Percentiles rank a stretch among this genome's conserved stretches.
Evolutionary conservation across 257 asterid species (phyloP).

Genomic region (Primulina tabacum): DNA sequence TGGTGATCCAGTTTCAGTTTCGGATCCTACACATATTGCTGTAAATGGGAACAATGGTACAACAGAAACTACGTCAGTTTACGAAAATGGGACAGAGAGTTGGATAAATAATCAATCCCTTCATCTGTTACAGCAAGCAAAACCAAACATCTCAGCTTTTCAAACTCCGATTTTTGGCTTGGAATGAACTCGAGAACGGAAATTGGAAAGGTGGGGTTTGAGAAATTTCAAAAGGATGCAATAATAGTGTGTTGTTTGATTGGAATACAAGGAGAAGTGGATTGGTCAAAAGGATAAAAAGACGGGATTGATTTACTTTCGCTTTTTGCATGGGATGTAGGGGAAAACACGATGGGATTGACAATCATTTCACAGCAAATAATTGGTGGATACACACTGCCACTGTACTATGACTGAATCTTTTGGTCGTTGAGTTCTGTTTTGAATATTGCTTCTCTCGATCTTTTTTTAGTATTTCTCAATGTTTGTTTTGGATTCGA

Average conservation of each 20-base stretch:
- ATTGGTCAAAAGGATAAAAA: conserved; percentile 51
- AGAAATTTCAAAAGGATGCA: neutral
- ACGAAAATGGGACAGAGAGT: conserved; percentile 39
- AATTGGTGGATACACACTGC: neutral
- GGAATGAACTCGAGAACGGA: conserved; percentile 19
- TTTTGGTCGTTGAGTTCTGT: neutral
- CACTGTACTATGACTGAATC: neutral
- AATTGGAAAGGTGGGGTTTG: neutral
- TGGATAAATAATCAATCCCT: conserved; percentile 22
- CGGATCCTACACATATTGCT: neutral
- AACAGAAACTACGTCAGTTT: conserved; percentile 24
- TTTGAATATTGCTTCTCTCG: neutral
- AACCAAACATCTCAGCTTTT: conserved; percentile 33
- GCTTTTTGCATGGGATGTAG: conserved; percentile 38
- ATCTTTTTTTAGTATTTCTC: neutral
- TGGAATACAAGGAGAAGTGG: conserved; percentile 39
- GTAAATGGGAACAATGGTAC: conserved; percentile 28
- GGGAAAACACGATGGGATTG: conserved; percentile 24
- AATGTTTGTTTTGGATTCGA: neutral
- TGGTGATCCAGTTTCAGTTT: neutral
- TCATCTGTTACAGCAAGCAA: conserved; percentile 38
- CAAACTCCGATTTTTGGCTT: conserved; percentile 38
- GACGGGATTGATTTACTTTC: conserved; percentile 20
- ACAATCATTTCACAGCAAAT: conserved; percentile 42
- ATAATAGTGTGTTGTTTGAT: conserved; percentile 22